Evolutionary conservation across 352 stramenopile species (phyloP).

Genomic region (Phytophthora niederhauseri): DNA sequence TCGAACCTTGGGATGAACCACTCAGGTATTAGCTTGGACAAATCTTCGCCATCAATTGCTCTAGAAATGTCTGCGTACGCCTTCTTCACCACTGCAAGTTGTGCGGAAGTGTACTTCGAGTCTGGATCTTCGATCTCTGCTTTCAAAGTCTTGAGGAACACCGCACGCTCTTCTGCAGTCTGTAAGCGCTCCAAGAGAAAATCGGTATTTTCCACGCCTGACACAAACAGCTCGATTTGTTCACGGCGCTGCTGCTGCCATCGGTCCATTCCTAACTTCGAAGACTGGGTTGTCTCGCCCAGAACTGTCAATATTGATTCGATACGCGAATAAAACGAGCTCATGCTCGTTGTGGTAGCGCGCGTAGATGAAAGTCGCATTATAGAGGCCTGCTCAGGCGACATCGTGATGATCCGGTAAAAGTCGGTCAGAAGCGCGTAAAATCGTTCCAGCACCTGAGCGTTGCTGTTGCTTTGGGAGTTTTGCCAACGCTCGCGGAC

Average conservation of each 20-base stretch:
- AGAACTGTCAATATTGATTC: not conserved
- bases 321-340: not conserved
- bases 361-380: not conserved
- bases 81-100: conserved; percentile 3
- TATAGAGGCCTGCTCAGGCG: not conserved
- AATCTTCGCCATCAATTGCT: not conserved
- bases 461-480: no score
- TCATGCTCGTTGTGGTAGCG: not conserved
- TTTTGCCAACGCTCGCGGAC: not conserved
- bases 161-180: not conserved
- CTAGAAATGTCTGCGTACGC: not conserved
- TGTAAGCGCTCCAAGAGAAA: conserved; percentile 13
- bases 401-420: not conserved
- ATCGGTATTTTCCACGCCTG: not conserved
- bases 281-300: no score
- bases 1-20: not conserved
- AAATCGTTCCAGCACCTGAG: no score
- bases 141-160: not conserved
- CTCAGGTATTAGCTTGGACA: not conserved
- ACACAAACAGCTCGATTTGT: not conserved
- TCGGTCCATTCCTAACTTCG: no score
- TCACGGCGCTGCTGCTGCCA: conserved; percentile 4
- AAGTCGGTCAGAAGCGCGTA: not conserved
- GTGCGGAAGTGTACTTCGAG: conserved; percentile 1
- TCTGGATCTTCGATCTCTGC: conserved; percentile 3